Percentiles rank a stretch among this genome's conserved stretches.
Evolutionary conservation across 345 rosid species (phyloP).

Genomic region (Angophora floribunda): DNA sequence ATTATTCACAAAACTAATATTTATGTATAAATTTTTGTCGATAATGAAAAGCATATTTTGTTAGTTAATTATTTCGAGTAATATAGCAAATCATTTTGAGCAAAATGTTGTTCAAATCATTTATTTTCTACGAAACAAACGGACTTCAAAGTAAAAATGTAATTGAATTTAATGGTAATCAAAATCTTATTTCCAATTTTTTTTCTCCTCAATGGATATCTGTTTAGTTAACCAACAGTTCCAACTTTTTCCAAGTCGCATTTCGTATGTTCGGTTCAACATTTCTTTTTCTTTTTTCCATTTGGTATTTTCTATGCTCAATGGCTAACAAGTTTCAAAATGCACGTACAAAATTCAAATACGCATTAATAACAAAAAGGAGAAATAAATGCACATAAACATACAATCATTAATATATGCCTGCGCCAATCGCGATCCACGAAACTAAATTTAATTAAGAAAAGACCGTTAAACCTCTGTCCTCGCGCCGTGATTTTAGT

Average conservation of each 20-base stretch:
- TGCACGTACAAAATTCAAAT: neutral
- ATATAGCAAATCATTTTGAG: neutral
- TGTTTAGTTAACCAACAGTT: no score
- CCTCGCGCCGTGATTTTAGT: neutral
- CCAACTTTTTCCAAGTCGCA: neutral
- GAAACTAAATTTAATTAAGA: neutral
- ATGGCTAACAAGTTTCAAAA: neutral
- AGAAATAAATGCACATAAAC: neutral
- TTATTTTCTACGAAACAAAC: rapidly evolving
- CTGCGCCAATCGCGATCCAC: neutral
- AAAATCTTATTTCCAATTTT: neutral
- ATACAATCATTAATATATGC: neutral
- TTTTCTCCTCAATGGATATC: neutral
- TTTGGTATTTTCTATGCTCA: neutral
- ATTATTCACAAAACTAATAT: no score
- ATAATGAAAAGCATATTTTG: no score
- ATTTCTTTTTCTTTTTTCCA: neutral
- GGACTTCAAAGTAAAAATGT: no score
- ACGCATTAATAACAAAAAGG: neutral
- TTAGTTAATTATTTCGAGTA: neutral
- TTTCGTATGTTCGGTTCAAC: neutral
- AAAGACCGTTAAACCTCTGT: neutral
- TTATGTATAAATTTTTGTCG: no score
- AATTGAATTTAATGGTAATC: neutral
- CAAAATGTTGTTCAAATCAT: no score